Conservation (phyloP, 163 green algal genomes). For the Scenedesmus sp. region DNA sequence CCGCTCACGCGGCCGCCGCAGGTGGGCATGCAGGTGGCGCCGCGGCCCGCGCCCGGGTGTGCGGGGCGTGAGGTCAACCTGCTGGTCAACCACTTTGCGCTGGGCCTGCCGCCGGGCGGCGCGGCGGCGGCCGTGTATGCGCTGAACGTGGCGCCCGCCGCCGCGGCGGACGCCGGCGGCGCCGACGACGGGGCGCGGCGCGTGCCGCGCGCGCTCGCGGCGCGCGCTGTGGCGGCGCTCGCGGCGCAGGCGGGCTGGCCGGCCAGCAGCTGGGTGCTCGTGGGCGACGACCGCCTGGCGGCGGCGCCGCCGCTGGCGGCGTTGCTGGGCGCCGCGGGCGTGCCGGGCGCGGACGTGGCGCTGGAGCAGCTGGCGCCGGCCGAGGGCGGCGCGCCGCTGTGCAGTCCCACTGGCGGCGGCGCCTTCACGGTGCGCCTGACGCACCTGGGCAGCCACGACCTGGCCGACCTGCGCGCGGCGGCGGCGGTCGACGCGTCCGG, state of each 20-base stretch:
- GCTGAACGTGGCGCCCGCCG: neutral
- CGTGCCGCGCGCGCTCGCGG: neutral
- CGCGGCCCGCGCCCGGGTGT: neutral
- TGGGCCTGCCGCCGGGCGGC: constrained; percentile 1
- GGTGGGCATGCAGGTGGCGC: constrained; percentile 19
- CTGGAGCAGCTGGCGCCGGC: constrained; percentile 15
- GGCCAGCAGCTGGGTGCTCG: constrained; percentile 11
- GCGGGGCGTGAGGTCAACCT: constrained; percentile 34
- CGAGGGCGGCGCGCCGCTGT: neutral
- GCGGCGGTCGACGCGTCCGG: constrained; percentile 2
- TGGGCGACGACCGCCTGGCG: constrained; percentile 21
- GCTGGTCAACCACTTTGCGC: constrained; percentile 36
- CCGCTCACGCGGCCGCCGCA: neutral
- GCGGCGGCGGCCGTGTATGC: no score
- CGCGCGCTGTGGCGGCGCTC: neutral
- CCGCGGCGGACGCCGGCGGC: neutral
- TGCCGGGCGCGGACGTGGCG: neutral
- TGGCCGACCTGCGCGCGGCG: neutral
- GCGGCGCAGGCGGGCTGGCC: constrained; percentile 17
- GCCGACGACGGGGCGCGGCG: neutral
- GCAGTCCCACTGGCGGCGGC: no score
- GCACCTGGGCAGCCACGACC: constrained; percentile 6
- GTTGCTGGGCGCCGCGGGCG: no score
- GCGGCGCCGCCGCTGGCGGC: neutral
- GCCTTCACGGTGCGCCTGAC: constrained; percentile 12